phyloP scores from a whole-genome alignment of 805 yeast species.

The Brettanomyces nanus region DNA sequence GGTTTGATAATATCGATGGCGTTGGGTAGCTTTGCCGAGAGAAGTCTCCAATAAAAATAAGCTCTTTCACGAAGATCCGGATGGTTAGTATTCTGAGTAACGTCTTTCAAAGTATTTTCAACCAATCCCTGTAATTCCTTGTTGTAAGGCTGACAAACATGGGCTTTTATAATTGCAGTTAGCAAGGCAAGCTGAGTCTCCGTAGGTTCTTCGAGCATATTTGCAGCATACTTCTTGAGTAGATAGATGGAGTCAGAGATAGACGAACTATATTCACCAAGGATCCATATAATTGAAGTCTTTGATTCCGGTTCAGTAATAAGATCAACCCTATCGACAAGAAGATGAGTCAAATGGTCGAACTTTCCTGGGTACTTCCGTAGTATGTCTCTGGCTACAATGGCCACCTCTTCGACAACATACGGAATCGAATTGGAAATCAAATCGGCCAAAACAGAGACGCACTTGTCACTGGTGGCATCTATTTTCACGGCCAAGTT shows the following conservation, averaged over 20 bases:
- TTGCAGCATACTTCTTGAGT: conserved; percentile 34
- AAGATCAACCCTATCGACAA: conserved; percentile 37
- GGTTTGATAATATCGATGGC: conserved; percentile 49
- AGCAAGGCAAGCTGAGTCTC: conserved; percentile 70
- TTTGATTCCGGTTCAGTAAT: conserved; percentile 75
- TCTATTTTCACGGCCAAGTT: conserved; percentile 75
- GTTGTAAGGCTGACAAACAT: conserved; percentile 41
- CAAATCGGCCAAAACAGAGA: conserved; percentile 50
- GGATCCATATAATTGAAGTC: conserved; percentile 73
- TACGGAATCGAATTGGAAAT: conserved; percentile 60
- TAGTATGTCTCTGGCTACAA: conserved; percentile 68
- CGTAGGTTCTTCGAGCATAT: conserved; percentile 54
- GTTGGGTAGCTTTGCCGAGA: conserved; percentile 41
- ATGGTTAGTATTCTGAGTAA: conserved; percentile 67
- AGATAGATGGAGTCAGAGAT: conserved; percentile 35
- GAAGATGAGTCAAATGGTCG: conserved; percentile 32
- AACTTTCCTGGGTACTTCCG: conserved; percentile 64
- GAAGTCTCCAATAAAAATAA: conserved; percentile 74
- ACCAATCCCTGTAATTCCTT: conserved; percentile 45
- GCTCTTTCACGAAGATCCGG: conserved; percentile 88
- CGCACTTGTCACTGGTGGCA: conserved; percentile 53
- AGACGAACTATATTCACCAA: conserved; percentile 58
- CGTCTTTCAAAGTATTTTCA: conserved; percentile 49
- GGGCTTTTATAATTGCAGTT: conserved; percentile 67
- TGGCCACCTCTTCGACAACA: conserved; percentile 70